Conservation (phyloP, 2,329 filamentous ascomycete species). For the Fusarium tjaetaba region DNA sequence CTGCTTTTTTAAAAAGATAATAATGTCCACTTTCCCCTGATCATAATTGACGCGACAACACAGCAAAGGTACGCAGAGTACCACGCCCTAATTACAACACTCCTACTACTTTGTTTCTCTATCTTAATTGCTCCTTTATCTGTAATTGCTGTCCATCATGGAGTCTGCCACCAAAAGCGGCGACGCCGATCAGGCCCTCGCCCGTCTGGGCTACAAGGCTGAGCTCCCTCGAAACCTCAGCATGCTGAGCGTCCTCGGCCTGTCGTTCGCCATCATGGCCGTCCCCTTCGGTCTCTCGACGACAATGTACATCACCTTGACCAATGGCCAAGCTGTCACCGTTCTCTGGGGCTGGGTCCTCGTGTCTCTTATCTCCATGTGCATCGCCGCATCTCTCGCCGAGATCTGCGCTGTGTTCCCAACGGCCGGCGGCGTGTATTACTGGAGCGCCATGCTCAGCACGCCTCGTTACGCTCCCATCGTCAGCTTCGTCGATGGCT, state of each 20-base stretch:
- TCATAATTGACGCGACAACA: not conserved
- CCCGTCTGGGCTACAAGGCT: constrained; percentile 59
- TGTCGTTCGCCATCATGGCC: constrained; percentile 63
- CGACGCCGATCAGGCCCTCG: constrained; percentile 56
- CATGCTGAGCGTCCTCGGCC: constrained; percentile 59
- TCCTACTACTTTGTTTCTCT: not conserved
- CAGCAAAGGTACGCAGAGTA: not conserved
- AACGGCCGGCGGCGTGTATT: constrained; percentile 72
- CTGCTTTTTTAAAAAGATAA: constrained; percentile 12
- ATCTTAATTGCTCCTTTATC: not conserved
- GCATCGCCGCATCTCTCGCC: constrained; percentile 75
- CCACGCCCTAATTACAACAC: not conserved
- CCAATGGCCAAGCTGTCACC: constrained; percentile 77
- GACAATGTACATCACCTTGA: constrained; percentile 63
- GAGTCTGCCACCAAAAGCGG: constrained; percentile 26
- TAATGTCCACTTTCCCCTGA: constrained; percentile 14
- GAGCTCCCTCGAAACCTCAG: constrained; percentile 62
- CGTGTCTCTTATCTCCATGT: constrained; percentile 75
- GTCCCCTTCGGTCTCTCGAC: constrained; percentile 61
- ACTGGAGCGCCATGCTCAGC: constrained; percentile 76
- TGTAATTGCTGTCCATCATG: constrained; percentile 1
- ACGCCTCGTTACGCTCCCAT: constrained; percentile 69
- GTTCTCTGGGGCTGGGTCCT: constrained; percentile 76
- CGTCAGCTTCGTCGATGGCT: constrained; percentile 77
- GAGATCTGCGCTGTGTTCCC: constrained; percentile 78